Evolutionary conservation across 805 yeast genomes (phyloP), one percentile per base, ranked within the genome.

Genomic region (Spathaspora passalidarum): DNA sequence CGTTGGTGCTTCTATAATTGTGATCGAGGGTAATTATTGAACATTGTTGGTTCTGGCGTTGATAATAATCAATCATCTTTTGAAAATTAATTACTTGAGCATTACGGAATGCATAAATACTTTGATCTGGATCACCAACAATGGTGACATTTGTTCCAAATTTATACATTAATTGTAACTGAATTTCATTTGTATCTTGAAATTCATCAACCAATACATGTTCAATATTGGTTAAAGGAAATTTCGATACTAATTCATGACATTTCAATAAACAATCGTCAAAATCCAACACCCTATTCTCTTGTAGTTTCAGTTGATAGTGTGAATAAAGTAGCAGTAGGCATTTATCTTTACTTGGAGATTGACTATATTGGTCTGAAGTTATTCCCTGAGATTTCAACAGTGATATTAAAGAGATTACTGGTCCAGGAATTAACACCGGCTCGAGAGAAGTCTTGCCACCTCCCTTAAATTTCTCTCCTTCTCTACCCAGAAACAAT

Each of bases 101-200:
- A 56, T 84, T 82, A 49, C 98, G 71, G 55, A 92, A 92, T 0
- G 85, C 89, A 61, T 94, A 92, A 18, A 92, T 92, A 57, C 96
- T 84, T 63, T 92, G 99, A 62, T 94, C 97, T 0, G 97, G 96
- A 59, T 92, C 99, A 1, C 99, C 99, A 2, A 92, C 97, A 1
- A 90, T 83, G 0, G 97, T 88, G 7, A 92, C 76, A 47, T 83
- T 83, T 35, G 48, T 46, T 2, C 75, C 70, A 55, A 72, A 68
- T 41, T 69, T 66, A 49, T 75, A 76, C 72, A 88, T 76, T 39
- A 94, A 68, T 45, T 80, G 79, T 51, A 89, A 71, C 60, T 92
- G 98, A 14, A 89, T 73, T 29, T 71, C 71, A 55, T 86, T 88
- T 0, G 97, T 90, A 56, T 94, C 99, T 66, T 92, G 98, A 56